phyloP scores from a whole-genome alignment of 495 filamentous ascomycete species.

The Lasiosphaeria hispida region DNA sequence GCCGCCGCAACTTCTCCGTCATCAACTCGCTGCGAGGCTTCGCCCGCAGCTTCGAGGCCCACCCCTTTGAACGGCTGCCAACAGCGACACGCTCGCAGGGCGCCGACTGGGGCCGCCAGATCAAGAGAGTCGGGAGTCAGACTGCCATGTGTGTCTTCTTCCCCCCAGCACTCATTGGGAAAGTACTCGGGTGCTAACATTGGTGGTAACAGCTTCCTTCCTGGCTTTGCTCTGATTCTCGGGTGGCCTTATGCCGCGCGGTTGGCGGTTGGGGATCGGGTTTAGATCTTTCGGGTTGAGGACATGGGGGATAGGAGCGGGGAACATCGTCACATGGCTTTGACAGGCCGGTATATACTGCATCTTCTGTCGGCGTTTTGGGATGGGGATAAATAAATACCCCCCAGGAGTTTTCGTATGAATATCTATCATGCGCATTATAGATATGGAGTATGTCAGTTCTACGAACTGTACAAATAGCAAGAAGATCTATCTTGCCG shows the following conservation, averaged over 20 bases:
- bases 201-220: constrained; percentile 19
- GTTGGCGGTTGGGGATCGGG: constrained; percentile 6
- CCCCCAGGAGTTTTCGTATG: no score
- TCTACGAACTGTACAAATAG: no score
- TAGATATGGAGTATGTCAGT: no score
- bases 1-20: constrained; percentile 28
- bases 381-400: no score
- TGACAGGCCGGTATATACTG: not conserved
- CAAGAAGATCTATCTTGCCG: no score
- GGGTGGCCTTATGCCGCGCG: constrained; percentile 26
- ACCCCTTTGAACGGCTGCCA: constrained; percentile 36
- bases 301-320: not conserved
- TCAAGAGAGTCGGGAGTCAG: constrained; percentile 14
- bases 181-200: not conserved
- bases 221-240: constrained; percentile 18
- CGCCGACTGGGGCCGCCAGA: constrained; percentile 28
- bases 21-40: constrained; percentile 26
- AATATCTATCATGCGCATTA: no score
- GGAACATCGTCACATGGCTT: constrained; percentile 1
- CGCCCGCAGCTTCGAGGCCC: constrained; percentile 32
- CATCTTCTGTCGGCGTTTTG: no score
- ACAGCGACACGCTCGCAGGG: constrained; percentile 15
- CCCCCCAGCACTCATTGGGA: not conserved
- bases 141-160: constrained; percentile 24
- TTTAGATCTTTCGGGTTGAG: not conserved